Percentiles rank a stretch among this genome's conserved stretches.
Conservation (phyloP, 129 eudicot genomes). For the Centella asiatica region DNA sequence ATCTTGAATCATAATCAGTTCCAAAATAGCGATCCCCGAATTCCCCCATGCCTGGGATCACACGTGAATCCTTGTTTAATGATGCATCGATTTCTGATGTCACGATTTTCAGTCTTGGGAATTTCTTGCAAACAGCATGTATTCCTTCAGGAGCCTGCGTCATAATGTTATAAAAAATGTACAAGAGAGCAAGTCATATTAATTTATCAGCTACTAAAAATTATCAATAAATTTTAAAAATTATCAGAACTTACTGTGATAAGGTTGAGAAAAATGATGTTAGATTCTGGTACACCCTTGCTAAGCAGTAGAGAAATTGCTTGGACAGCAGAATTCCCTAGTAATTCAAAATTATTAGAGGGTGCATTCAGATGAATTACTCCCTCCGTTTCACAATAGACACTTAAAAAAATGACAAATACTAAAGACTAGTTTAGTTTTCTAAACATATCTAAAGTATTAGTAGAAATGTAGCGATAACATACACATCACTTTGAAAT, state of each 20-base stretch:
- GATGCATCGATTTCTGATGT: slow-evolving; percentile 76
- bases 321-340: slow-evolving; percentile 82
- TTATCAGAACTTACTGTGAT: slow-evolving; percentile 48
- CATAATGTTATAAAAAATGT: not conserved
- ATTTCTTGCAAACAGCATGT: slow-evolving; percentile 61
- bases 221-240: not conserved
- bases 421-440: no score
- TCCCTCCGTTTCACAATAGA: no score
- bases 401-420: no score
- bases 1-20: slow-evolving; percentile 23
- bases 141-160: slow-evolving; percentile 89
- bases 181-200: not conserved
- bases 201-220: not conserved
- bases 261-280: slow-evolving; percentile 80
- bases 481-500: no score
- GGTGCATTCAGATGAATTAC: not conserved
- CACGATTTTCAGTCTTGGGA: slow-evolving; percentile 70
- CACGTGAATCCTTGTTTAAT: slow-evolving; percentile 46
- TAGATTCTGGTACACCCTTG: slow-evolving; percentile 79
- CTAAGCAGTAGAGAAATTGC: slow-evolving; percentile 71
- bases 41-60: slow-evolving; percentile 95
- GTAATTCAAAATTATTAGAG: not conserved
- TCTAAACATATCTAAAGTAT: no score
- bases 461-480: no score
- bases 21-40: slow-evolving; percentile 95